Conservation (phyloP, 106 monocot genomes). For the Dendrobium catenatum region DNA sequence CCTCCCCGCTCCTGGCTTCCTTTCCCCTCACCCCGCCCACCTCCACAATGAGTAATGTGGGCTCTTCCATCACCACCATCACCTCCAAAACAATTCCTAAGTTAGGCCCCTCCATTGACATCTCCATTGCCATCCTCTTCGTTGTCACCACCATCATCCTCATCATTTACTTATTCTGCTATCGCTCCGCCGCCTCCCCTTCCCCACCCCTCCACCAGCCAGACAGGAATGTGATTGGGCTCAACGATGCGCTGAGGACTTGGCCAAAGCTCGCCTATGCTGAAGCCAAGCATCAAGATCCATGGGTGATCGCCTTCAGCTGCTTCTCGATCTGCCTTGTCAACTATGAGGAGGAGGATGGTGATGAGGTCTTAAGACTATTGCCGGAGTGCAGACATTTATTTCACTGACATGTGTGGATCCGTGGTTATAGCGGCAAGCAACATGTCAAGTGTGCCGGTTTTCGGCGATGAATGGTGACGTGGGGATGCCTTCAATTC, state of each 20-base stretch:
- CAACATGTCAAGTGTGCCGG: constrained; percentile 50
- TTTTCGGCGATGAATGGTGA: constrained; percentile 17
- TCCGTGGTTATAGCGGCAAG: constrained; percentile 32
- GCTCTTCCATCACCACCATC: no score
- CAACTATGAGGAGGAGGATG: constrained; percentile 39
- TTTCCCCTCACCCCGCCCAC: no score
- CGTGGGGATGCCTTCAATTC: neutral
- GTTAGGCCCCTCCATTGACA: constrained; percentile 36
- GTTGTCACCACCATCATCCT: constrained; percentile 43
- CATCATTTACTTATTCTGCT: constrained; percentile 18
- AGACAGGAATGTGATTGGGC: constrained; percentile 6
- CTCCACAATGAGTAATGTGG: neutral
- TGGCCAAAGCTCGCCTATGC: constrained; percentile 40
- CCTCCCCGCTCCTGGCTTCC: no score
- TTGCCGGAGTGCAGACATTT: constrained; percentile 44
- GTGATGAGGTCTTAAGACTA: constrained; percentile 12
- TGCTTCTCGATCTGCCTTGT: constrained; percentile 46
- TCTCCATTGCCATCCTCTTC: constrained; percentile 23
- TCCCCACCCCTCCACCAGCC: neutral
- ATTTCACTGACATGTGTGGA: constrained; percentile 46
- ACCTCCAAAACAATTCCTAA: neutral
- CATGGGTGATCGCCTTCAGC: neutral
- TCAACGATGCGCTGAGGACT: constrained; percentile 35
- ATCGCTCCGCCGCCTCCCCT: constrained; percentile 14
- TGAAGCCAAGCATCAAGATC: neutral